These are phyloP conservation scores for Phytophthora ramorum DNA, from an alignment of 352 stramenopile genomes.

Conservation along the genomic window DNA sequence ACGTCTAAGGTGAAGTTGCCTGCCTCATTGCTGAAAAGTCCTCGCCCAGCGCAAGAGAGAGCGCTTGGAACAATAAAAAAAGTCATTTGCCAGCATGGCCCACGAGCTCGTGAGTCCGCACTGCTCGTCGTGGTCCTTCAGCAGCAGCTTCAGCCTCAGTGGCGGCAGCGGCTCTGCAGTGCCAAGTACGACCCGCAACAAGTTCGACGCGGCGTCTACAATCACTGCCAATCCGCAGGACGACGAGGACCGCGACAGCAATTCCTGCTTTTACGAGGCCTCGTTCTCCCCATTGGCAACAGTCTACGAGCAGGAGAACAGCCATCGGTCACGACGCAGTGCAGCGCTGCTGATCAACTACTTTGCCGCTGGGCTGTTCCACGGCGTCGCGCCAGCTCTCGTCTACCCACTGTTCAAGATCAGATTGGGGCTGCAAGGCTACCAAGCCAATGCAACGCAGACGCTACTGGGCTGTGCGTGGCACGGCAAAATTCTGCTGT, in stretches of 20 bases:
- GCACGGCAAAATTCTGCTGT: slow-evolving; percentile 74
- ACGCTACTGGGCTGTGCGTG: slow-evolving; percentile 68
- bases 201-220: slow-evolving; percentile 34
- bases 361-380: slow-evolving; percentile 72
- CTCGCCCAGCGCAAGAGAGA: slow-evolving; percentile 9
- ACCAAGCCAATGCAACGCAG: slow-evolving; percentile 67
- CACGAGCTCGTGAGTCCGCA: slow-evolving; percentile 40
- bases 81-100: slow-evolving; percentile 15
- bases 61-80: background rate
- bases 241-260: slow-evolving; percentile 11
- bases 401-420: slow-evolving; percentile 83
- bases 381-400: slow-evolving; percentile 67
- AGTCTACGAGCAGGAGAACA: slow-evolving; percentile 8
- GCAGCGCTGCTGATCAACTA: slow-evolving; percentile 71
- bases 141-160: slow-evolving; percentile 33
- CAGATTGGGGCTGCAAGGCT: slow-evolving; percentile 67
- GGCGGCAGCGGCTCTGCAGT: slow-evolving; percentile 3
- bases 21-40: slow-evolving; percentile 32
- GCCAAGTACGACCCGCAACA: slow-evolving; percentile 6
- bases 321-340: slow-evolving; percentile 24
- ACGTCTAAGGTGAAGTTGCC: slow-evolving; percentile 7
- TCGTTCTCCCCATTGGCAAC: slow-evolving; percentile 17
- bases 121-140: slow-evolving; percentile 39
- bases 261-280: slow-evolving; percentile 22
- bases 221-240: slow-evolving; percentile 26